phyloP scores from a whole-genome alignment of 192 early-diverging fungal species.

The Podila minutissima region DNA sequence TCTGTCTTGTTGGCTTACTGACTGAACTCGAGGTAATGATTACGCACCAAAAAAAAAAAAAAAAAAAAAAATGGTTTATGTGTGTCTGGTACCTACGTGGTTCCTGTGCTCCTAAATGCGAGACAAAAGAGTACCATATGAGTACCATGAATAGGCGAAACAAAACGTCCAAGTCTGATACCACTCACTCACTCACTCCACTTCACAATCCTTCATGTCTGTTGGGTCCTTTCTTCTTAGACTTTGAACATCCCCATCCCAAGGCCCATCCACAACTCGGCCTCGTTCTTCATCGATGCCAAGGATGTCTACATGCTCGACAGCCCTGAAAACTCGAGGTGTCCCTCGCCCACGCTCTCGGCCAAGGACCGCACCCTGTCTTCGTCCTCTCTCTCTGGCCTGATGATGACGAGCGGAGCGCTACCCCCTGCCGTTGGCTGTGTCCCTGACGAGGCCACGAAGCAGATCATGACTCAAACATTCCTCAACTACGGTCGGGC shows the following conservation, averaged over 20 bases:
- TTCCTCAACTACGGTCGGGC: conserved; percentile 60
- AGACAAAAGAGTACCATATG: too few species aligned
- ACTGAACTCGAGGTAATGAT: conserved; percentile 51
- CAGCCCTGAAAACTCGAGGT: conserved; percentile 43
- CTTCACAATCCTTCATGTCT: too few species aligned
- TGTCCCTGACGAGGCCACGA: conserved; percentile 58
- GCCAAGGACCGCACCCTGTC: conserved; percentile 42
- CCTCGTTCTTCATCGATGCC: conserved; percentile 61
- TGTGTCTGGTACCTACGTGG: background rate
- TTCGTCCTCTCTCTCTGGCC: conserved; percentile 55
- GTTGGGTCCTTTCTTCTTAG: conserved; percentile 20
- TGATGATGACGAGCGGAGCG: conserved; percentile 19
- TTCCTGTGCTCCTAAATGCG: background rate
- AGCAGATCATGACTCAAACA: conserved; percentile 59
- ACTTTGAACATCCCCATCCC: conserved; percentile 54
- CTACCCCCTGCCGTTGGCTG: conserved; percentile 51
- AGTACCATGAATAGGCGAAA: too few species aligned
- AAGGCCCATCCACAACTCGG: conserved; percentile 55
- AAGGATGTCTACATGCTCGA: conserved; percentile 63
- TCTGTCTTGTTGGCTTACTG: conserved; percentile 56
- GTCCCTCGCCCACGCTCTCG: conserved; percentile 30
- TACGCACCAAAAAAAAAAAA: background rate
- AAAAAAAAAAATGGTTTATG: too few species aligned
- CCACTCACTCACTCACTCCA: background rate
- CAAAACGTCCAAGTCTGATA: background rate